Evolutionary conservation across 495 filamentous ascomycete genomes (phyloP).

Genomic region (Talaromyces thailandensis): DNA sequence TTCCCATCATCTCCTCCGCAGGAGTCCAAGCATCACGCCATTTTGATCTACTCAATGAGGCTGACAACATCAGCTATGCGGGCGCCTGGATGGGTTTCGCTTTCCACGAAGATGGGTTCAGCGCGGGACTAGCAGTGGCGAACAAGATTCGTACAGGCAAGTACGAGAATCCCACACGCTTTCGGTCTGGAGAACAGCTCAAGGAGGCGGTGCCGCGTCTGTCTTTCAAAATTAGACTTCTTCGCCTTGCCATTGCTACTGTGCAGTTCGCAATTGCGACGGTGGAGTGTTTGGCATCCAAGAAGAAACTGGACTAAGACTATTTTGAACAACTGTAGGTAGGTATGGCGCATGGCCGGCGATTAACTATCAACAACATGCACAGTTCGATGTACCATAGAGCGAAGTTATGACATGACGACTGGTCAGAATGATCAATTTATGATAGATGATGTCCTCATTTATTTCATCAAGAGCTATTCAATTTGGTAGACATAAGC

Average conservation of each 20-base stretch:
- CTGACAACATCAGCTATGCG: background rate
- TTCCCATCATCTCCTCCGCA: background rate
- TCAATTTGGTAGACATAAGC: background rate
- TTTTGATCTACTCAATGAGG: background rate
- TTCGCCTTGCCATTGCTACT: background rate
- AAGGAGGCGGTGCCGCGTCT: background rate
- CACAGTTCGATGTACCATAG: background rate
- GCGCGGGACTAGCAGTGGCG: background rate
- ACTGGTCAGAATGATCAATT: background rate
- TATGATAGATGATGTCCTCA: too few species aligned
- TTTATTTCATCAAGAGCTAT: background rate
- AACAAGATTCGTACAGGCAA: background rate
- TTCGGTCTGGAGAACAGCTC: background rate
- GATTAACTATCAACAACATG: too few species aligned
- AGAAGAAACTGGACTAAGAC: background rate
- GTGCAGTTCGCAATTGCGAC: background rate
- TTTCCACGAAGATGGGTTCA: constrained; percentile 1
- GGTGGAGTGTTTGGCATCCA: background rate
- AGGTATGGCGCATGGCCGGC: too few species aligned
- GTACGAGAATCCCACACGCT: background rate
- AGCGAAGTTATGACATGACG: background rate
- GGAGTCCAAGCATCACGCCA: background rate
- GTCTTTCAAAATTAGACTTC: background rate
- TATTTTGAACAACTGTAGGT: too few species aligned
- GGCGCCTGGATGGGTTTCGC: constrained; percentile 1